phyloP scores from a whole-genome alignment of 306 rosid genomes.

The Fagus sylvatica region DNA sequence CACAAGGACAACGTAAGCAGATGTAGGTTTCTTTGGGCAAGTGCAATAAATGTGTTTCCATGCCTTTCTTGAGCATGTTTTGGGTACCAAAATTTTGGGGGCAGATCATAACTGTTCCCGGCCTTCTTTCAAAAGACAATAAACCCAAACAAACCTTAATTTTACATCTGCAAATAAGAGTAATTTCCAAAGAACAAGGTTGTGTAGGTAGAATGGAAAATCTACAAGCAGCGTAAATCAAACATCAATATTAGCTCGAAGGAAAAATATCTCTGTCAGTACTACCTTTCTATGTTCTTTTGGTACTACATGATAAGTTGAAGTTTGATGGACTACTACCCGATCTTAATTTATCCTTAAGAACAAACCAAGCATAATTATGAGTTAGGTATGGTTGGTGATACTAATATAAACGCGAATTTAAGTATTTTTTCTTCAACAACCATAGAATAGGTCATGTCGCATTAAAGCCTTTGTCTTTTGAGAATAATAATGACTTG shows the following conservation, averaged over 20 bases:
- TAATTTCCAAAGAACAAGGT: no score
- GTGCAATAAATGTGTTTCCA: no score
- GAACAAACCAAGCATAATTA: slow-evolving; percentile 2
- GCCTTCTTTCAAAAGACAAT: no score
- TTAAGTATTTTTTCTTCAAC: background rate
- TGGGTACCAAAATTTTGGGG: no score
- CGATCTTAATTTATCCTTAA: background rate
- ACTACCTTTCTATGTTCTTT: background rate
- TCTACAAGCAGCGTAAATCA: background rate
- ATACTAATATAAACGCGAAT: background rate
- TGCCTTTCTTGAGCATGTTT: no score
- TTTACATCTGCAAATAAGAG: no score
- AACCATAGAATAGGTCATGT: background rate
- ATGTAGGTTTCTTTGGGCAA: no score
- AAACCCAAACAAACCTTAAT: no score
- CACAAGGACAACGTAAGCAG: no score
- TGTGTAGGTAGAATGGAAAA: background rate
- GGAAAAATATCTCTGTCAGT: background rate
- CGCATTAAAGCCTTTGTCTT: background rate
- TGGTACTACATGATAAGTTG: background rate
- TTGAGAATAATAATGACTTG: background rate
- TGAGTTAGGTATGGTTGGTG: background rate
- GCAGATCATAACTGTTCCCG: no score
- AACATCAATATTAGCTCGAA: background rate
- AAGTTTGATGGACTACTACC: slow-evolving; percentile 18